These are phyloP conservation scores for Wickerhamomyces canadensis DNA, from an alignment of 805 yeast species.

Conservation along the genomic window DNA sequence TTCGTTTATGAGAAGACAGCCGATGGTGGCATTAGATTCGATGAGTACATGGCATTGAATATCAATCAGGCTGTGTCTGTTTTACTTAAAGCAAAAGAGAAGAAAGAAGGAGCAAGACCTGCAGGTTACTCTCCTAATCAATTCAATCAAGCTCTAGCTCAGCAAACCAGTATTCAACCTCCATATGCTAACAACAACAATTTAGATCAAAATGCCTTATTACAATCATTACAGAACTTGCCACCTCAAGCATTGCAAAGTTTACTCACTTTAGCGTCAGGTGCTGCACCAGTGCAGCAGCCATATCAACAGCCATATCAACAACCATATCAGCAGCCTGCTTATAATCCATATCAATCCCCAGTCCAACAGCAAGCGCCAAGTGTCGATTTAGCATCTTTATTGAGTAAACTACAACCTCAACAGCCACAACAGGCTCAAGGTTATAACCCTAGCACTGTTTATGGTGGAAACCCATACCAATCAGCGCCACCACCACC, in stretches of 20 bases:
- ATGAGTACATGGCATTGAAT: constrained; percentile 72
- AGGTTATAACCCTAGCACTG: constrained; percentile 1
- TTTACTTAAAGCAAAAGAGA: constrained; percentile 38
- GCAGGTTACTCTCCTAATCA: not conserved
- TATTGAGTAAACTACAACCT: constrained; percentile 6
- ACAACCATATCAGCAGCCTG: constrained; percentile 8
- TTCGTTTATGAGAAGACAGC: constrained; percentile 66
- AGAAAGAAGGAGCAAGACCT: no score
- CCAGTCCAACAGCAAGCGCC: constrained; percentile 3
- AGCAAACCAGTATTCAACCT: not conserved
- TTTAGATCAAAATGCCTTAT: constrained; percentile 1
- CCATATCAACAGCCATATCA: constrained; percentile 7
- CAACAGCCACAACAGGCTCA: constrained; percentile 11
- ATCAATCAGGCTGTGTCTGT: constrained; percentile 61
- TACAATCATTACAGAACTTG: constrained; percentile 9
- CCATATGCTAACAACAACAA: constrained; percentile 6
- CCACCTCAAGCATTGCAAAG: constrained; percentile 11
- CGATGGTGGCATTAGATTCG: constrained; percentile 74
- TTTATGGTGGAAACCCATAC: not conserved
- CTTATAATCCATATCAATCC: constrained; percentile 6
- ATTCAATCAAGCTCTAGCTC: not conserved
- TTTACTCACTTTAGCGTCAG: constrained; percentile 7
- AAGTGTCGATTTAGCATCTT: constrained; percentile 6
- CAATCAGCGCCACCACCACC: constrained; percentile 4
- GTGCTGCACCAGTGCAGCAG: constrained; percentile 5